Base-by-base conservation (phyloP, 2,329 filamentous ascomycete genomes). In the Aspergillus hiratsukae region DNA sequence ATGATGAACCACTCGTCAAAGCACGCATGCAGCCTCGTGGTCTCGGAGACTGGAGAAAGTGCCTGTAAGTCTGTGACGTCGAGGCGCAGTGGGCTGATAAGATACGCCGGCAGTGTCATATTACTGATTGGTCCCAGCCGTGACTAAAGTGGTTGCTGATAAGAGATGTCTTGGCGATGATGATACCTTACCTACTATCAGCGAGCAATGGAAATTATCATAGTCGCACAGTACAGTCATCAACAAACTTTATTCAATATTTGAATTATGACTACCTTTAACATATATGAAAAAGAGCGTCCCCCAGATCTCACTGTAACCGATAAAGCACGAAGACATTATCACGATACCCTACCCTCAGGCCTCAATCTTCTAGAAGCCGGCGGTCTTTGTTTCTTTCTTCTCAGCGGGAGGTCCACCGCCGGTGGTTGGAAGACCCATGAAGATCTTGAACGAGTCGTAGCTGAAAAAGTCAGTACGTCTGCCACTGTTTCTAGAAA, bases 391-490 rank as follows among this genome's bases (percentile, higher is more conserved):
- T 56, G 48, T 60, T 59, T 69, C 66, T 64, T 74, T 77, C 72
- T 85, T 78, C 53, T 80, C 73, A 1, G 83, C 75, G 9, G 80
- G 78, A 27, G 80, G 76, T 8, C 80, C 76, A 46, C 89, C 88
- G 58, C 90, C 90, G 1, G 90, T 95, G 3, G 90, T 94, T 2
- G 90, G 90, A 53, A 95, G 76, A 45, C 90, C 89, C 86, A 94
- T 91, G 71, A 90, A 90, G 69, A 94, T 90, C 83, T 94, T 93
- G 82, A 92, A 92, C 64, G 88, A 91, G 68, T 93, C 89, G 59
- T 75, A 78, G 58, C 73, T 76, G 56, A 31, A 51, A 49, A 52
- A 29, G 66, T 72, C 57, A 73, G 69, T 55, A 61, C 37, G 31
- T 21, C 11, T 14, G 31, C 9, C 11, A 27, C 11, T 23, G 21